phyloP scores from a whole-genome alignment of 768 basidiomycete genomes.

The Heimioporus sp. region DNA sequence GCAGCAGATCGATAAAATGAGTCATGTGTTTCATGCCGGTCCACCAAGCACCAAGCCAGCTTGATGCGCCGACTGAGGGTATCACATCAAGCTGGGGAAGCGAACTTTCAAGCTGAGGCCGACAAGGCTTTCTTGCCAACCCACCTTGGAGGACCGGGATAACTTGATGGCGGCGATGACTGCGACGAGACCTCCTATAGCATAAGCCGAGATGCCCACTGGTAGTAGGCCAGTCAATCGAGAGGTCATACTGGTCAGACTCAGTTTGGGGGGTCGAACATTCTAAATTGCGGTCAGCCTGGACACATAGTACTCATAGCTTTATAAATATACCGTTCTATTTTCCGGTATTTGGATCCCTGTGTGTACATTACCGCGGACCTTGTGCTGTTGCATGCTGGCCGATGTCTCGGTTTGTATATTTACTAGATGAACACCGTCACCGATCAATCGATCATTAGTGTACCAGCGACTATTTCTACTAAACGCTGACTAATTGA shows the following conservation, averaged over 20 bases:
- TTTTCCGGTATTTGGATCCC: too few species aligned
- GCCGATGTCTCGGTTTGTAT: too few species aligned
- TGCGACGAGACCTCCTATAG: background rate
- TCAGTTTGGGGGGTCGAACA: too few species aligned
- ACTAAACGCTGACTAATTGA: too few species aligned
- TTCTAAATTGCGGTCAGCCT: too few species aligned
- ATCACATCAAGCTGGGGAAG: conserved; percentile 22
- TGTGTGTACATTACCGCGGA: too few species aligned
- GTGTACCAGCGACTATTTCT: too few species aligned
- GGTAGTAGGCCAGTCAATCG: background rate
- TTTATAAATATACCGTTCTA: too few species aligned
- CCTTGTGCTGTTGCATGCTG: too few species aligned
- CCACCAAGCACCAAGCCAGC: conserved; percentile 26
- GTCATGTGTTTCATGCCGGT: conserved; percentile 13
- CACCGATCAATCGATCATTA: too few species aligned
- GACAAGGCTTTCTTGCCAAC: background rate
- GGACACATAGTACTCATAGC: too few species aligned
- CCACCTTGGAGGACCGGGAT: conserved; percentile 2
- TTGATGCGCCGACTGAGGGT: conserved; percentile 26
- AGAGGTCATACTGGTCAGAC: background rate
- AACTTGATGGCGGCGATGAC: background rate
- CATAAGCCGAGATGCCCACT: background rate
- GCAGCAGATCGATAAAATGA: conserved; percentile 19
- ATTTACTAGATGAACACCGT: too few species aligned
- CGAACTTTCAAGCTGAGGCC: background rate